phyloP scores from a whole-genome alignment of 805 yeast species.

The Pichia phayaonensis region DNA sequence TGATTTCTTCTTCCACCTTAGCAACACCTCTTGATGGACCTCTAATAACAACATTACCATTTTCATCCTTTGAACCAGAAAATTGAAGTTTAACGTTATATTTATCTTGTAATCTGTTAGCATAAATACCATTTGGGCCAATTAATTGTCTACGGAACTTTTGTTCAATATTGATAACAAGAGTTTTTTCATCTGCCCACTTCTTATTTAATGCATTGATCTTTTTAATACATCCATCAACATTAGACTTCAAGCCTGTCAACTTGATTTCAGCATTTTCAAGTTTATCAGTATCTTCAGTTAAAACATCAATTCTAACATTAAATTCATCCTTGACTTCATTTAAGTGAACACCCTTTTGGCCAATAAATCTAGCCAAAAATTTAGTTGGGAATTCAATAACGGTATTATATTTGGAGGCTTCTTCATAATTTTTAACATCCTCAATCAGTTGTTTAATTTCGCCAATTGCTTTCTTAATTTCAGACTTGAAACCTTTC shows the following conservation, averaged over 20 bases:
- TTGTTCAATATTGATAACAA: constrained; percentile 60
- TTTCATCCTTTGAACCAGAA: constrained; percentile 36
- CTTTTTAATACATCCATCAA: constrained; percentile 58
- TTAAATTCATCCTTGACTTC: constrained; percentile 65
- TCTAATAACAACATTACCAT: constrained; percentile 61
- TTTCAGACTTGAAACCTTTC: constrained; percentile 64
- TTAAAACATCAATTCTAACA: constrained; percentile 62
- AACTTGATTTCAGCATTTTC: constrained; percentile 46
- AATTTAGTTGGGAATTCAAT: constrained; percentile 59
- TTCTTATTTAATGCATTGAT: constrained; percentile 54
- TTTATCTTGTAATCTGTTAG: constrained; percentile 78
- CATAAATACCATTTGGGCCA: constrained; percentile 77
- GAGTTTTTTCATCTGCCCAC: constrained; percentile 75
- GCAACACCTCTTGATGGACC: constrained; percentile 90
- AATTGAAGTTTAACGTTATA: constrained; percentile 76
- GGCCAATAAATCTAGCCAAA: constrained; percentile 81
- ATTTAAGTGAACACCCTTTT: constrained; percentile 70
- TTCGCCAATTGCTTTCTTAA: constrained; percentile 43
- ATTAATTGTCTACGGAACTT: constrained; percentile 75
- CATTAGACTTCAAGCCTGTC: constrained; percentile 74
- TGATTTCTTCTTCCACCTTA: constrained; percentile 75
- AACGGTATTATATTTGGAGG: constrained; percentile 35
- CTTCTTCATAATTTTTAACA: constrained; percentile 32
- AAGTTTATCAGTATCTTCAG: constrained; percentile 38
- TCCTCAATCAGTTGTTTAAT: constrained; percentile 47